These are phyloP conservation scores for Aspergillus sp. DNA, from an alignment of 2,329 filamentous ascomycete genomes.

Conservation along the genomic window DNA sequence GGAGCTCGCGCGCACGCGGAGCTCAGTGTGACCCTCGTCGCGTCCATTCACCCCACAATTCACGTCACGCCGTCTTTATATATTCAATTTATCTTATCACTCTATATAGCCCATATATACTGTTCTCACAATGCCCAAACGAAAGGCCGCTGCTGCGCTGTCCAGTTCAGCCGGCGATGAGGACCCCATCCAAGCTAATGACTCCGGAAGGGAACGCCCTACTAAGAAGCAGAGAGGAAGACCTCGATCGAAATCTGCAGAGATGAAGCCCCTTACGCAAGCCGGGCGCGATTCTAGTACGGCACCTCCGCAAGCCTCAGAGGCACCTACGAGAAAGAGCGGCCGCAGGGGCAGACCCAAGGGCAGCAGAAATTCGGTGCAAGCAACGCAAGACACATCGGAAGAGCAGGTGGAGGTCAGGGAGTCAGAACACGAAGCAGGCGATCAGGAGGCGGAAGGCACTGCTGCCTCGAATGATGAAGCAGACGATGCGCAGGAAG, in stretches of 20 bases:
- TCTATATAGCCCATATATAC: constrained; percentile 6
- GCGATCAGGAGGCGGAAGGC: constrained; percentile 28
- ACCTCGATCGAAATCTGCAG: constrained; percentile 48
- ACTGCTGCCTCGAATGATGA: constrained; percentile 30
- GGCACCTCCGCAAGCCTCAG: constrained; percentile 23
- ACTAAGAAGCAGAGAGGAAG: constrained; percentile 41
- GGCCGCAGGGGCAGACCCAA: constrained; percentile 35
- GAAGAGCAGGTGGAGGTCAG: constrained; percentile 48
- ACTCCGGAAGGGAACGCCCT: constrained; percentile 37
- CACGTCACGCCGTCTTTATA: no score
- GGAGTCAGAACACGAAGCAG: constrained; percentile 32
- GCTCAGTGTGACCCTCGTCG: no score
- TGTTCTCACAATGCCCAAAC: constrained; percentile 38
- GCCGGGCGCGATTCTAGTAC: constrained; percentile 30
- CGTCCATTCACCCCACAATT: no score
- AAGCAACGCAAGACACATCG: constrained; percentile 28
- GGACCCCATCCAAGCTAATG: constrained; percentile 38
- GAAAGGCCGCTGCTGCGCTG: constrained; percentile 45
- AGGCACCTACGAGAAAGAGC: constrained; percentile 21
- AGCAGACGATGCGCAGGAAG: constrained; percentile 20
- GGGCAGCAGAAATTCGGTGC: constrained; percentile 31
- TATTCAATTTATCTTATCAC: not conserved
- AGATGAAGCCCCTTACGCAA: constrained; percentile 31
- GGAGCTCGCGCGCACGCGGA: no score
- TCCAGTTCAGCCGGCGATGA: constrained; percentile 51